Base-by-base conservation (phyloP, 345 rosid species). In the Litchi chinensis region DNA sequence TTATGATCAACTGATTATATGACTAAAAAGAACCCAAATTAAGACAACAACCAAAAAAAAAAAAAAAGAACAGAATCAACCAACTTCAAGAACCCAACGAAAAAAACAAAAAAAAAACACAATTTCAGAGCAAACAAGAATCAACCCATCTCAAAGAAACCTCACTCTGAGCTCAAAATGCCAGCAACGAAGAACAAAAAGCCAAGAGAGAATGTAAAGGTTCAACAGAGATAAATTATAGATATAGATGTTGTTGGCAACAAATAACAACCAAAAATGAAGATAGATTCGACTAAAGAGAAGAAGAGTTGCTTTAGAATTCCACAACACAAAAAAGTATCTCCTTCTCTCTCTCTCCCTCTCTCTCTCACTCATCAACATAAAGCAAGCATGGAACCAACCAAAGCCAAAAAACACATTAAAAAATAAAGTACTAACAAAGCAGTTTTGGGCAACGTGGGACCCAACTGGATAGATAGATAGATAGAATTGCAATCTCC, bases 281-380 rank as follows among this genome's bases (percentile, higher is more conserved):
- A 85, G 71, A 72, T 12, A 80, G 85, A 86, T 86, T 86, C 83
- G 56, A 70, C 54, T 24, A 68, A 75, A 32, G 21, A 79, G 77
- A 77, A 75, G 73, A 78, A 44, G 37, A 68, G 65, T 75, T 48
- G 80, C 85, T 78, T 65, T 62, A 65, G 76, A 79, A 79, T 75
- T 72, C 75, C 82, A 82, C 76, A 64, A 48, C 24, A 70, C 26
- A 70, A 48, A 66, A 64, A 77, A 81, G 65, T 22, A 56, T 54
- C 46, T 39, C 5, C 1, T 28, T 28, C 32, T 50, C 43, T 39
- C 16, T 73, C 12, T n/a, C 13, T 39, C 18, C 6, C 0, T 76
- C 68, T 76, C 22, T 66, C 26, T 76, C 22, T 66, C 26, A 74
- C 76, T 69, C 32, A 76, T 43, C 65, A 56, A 46, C 59, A 41